phyloP scores from a whole-genome alignment of 1,284 basidiomycete genomes.

The Gymnopus androsaceus region DNA sequence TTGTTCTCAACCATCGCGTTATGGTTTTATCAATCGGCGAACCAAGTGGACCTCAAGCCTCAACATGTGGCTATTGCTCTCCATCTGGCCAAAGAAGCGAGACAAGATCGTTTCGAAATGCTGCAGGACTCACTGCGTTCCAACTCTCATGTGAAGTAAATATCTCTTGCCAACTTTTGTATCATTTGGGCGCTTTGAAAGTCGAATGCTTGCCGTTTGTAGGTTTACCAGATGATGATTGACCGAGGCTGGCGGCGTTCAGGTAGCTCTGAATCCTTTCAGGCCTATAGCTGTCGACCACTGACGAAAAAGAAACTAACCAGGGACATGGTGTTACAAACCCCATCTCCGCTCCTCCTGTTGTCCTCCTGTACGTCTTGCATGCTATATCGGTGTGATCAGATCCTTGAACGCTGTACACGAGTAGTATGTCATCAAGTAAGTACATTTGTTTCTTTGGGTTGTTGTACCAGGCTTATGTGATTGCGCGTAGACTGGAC shows the following conservation, averaged over 20 bases:
- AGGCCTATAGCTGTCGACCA: not conserved
- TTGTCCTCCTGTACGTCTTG: slow-evolving; percentile 59
- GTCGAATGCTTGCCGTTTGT: not conserved
- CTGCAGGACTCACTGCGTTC: slow-evolving; percentile 37
- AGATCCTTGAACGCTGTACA: not conserved
- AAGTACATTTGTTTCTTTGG: slow-evolving; percentile 10
- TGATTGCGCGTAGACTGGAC: slow-evolving; percentile 59
- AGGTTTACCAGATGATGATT: slow-evolving; percentile 80
- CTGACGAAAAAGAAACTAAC: not conserved
- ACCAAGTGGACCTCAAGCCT: slow-evolving; percentile 31
- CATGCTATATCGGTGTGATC: not conserved
- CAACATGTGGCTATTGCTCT: slow-evolving; percentile 50
- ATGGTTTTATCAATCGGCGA: slow-evolving; percentile 34
- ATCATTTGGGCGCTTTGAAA: not conserved
- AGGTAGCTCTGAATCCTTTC: slow-evolving; percentile 37
- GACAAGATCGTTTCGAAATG: slow-evolving; percentile 31
- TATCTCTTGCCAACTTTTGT: not conserved
- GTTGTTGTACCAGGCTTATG: slow-evolving; percentile 4
- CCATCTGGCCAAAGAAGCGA: slow-evolving; percentile 38
- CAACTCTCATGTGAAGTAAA: slow-evolving; percentile 55
- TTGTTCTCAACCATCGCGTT: not conserved
- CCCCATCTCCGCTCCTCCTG: slow-evolving; percentile 83
- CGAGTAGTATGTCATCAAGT: slow-evolving; percentile 70
- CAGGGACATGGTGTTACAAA: slow-evolving; percentile 75
- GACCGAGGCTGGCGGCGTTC: slow-evolving; percentile 90